Percentiles rank a stretch among this genome's conserved stretches.
Conservation (phyloP, 176 grass and related monocot species). For the Calamus simplicifolius region DNA sequence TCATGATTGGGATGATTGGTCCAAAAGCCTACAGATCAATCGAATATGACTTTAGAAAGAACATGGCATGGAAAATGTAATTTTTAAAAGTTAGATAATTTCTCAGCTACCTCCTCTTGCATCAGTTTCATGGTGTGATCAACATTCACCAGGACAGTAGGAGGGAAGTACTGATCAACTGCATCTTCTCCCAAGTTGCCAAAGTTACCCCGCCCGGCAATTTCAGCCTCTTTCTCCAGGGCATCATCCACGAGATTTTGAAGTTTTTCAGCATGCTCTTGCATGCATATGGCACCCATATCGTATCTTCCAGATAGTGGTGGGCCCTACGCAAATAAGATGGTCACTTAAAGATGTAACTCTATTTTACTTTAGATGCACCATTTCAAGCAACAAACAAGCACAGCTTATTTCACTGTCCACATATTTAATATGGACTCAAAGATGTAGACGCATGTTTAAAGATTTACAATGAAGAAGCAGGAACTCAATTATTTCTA, state of each 20-base stretch:
- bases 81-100: neutral
- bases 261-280: slow-evolving; percentile 88
- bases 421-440: too few species aligned
- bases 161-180: slow-evolving; percentile 90
- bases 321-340: slow-evolving; percentile 38
- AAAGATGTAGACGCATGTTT: too few species aligned
- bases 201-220: slow-evolving; percentile 79
- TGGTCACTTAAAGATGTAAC: neutral
- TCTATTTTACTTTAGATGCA: too few species aligned
- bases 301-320: slow-evolving; percentile 83
- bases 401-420: too few species aligned
- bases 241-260: slow-evolving; percentile 89
- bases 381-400: too few species aligned
- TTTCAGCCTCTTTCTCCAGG: slow-evolving; percentile 76
- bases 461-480: too few species aligned
- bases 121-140: slow-evolving; percentile 96
- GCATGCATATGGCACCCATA: slow-evolving; percentile 99
- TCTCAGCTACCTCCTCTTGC: slow-evolving; percentile 83
- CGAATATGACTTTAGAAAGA: neutral
- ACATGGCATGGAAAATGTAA: neutral
- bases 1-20: slow-evolving; percentile 91
- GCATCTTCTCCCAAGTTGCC: slow-evolving; percentile 80
- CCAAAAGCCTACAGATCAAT: slow-evolving; percentile 58
- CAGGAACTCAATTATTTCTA: too few species aligned
- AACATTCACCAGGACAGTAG: slow-evolving; percentile 93